A percentile compares a stretch with the other conserved stretches of the same genome.
Evolutionary conservation across 1,284 basidiomycete species (phyloP).

Genomic region (Ganoderma sinense): DNA sequence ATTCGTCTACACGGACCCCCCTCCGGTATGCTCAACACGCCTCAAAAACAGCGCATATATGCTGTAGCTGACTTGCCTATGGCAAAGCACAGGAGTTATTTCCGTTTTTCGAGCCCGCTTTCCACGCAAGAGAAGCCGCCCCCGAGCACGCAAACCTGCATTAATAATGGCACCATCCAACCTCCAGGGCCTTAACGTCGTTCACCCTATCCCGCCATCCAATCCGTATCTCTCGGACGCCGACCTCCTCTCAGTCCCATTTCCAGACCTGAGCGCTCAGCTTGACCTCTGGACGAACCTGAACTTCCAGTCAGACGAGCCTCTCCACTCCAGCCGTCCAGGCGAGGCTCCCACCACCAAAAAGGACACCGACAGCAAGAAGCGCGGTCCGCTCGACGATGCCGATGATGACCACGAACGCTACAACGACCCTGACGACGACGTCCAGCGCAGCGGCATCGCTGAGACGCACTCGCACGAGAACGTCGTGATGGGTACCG

Average conservation of each 20-base stretch:
- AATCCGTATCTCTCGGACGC: constrained; percentile 52
- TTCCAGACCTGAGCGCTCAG: constrained; percentile 81
- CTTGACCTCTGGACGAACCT: constrained; percentile 88
- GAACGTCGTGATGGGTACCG: constrained; percentile 60
- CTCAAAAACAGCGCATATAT: neutral
- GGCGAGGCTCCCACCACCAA: constrained; percentile 18
- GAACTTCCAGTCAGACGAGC: constrained; percentile 80
- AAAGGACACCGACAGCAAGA: constrained; percentile 30
- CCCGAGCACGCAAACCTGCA: constrained; percentile 24
- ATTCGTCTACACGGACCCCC: neutral
- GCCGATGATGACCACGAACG: constrained; percentile 45
- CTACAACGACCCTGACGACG: constrained; percentile 50
- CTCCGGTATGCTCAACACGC: constrained; percentile 21
- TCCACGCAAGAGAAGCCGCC: constrained; percentile 11
- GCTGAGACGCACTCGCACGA: constrained; percentile 62
- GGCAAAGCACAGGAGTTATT: neutral
- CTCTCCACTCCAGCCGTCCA: constrained; percentile 42
- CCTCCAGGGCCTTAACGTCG: constrained; percentile 80
- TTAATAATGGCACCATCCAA: constrained; percentile 60
- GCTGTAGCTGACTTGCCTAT: neutral
- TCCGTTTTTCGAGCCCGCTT: neutral
- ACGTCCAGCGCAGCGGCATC: constrained; percentile 54
- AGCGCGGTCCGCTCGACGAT: constrained; percentile 32
- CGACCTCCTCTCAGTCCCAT: constrained; percentile 64
- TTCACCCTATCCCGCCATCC: constrained; percentile 58